Conservation (phyloP, 495 filamentous ascomycete genomes). For the Neurospora sp. region DNA sequence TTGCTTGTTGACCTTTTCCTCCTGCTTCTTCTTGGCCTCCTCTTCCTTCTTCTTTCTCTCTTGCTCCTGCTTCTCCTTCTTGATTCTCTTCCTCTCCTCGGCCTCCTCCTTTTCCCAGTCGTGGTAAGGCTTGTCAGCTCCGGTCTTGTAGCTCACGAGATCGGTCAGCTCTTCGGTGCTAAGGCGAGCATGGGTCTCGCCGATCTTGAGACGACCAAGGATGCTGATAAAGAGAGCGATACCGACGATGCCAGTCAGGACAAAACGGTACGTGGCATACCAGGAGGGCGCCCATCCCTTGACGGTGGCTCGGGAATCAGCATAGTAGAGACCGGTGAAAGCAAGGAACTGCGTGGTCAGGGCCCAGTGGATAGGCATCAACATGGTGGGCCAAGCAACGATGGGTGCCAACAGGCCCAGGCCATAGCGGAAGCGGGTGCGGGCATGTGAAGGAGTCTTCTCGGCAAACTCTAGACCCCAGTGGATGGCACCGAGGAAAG, state of each 20-base stretch:
- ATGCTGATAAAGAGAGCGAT: constrained; percentile 76
- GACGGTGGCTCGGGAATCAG: constrained; percentile 63
- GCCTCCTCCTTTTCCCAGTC: constrained; percentile 26
- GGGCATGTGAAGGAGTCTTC: constrained; percentile 19
- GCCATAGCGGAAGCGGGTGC: constrained; percentile 54
- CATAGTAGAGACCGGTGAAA: constrained; percentile 84
- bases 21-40: constrained; percentile 15
- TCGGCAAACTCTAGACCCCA: constrained; percentile 71
- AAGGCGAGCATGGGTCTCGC: constrained; percentile 35
- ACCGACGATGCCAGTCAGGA: constrained; percentile 89
- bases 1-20: constrained; percentile 16
- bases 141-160: constrained; percentile 37
- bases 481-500: constrained; percentile 92
- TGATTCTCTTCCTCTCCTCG: constrained; percentile 21
- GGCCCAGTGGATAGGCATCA: constrained; percentile 80
- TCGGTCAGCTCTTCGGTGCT: constrained; percentile 56
- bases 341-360: constrained; percentile 82
- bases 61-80: constrained; percentile 25
- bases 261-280: constrained; percentile 92
- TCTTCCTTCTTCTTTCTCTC: constrained; percentile 23
- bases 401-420: constrained; percentile 74
- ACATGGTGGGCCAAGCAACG: constrained; percentile 85
- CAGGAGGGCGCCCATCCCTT: constrained; percentile 80
- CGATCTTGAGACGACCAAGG: constrained; percentile 78
- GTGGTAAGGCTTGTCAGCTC: constrained; percentile 36